Percentiles rank a stretch among this genome's conserved stretches.
These are phyloP conservation scores for Fraxinus velutina DNA, from an alignment of 305 asterid genomes.

Conservation along the genomic window DNA sequence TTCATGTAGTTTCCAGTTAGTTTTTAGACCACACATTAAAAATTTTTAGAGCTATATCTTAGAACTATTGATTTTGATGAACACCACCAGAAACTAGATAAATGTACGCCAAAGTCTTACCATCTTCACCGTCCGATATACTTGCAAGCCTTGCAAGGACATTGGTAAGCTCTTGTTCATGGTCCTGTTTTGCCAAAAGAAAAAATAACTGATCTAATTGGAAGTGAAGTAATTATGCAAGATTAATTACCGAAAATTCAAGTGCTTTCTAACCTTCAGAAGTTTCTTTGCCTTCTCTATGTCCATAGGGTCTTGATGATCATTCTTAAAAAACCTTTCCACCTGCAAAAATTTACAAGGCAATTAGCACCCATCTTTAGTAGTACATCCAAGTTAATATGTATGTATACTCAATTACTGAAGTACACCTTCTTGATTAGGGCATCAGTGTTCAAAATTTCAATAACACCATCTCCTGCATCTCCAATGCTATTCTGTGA, in stretches of 20 bases:
- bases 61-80: background rate
- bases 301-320: constrained; percentile 73
- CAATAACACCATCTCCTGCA: constrained; percentile 64
- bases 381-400: background rate
- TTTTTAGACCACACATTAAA: background rate
- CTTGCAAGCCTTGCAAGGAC: constrained; percentile 80
- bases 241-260: constrained; percentile 7
- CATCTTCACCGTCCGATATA: constrained; percentile 84
- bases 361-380: constrained; percentile 18
- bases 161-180: constrained; percentile 80
- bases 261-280: constrained; percentile 28
- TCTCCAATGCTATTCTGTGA: constrained; percentile 67
- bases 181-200: constrained; percentile 54
- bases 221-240: constrained; percentile 1
- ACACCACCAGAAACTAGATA: background rate
- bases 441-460: constrained; percentile 72
- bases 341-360: constrained; percentile 49
- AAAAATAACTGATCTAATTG: background rate
- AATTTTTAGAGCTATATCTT: background rate
- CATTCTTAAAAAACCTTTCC: constrained; percentile 69
- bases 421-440: constrained; percentile 70
- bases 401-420: constrained; percentile 1
- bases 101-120: constrained; percentile 34
- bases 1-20: background rate
- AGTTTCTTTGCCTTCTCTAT: constrained; percentile 85